Conservation (phyloP, 805 yeast species). For the Scheffersomyces stipitis region DNA sequence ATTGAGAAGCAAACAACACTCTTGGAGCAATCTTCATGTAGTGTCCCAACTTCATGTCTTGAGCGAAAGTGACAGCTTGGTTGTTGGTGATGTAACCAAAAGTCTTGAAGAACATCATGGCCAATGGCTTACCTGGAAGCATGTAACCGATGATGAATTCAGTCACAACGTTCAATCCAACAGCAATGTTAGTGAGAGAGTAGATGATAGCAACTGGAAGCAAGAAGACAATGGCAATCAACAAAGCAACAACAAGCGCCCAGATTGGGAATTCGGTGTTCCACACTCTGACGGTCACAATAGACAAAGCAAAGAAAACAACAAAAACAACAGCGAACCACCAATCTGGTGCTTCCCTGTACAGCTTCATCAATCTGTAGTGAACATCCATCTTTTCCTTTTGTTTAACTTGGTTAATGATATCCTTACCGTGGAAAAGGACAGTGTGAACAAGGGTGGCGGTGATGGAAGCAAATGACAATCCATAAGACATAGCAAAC, state of each 20-base stretch:
- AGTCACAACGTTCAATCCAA: slow-evolving; percentile 43
- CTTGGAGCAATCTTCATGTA: slow-evolving; percentile 44
- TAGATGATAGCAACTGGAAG: slow-evolving; percentile 40
- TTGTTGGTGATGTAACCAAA: slow-evolving; percentile 48
- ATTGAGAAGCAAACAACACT: slow-evolving; percentile 42
- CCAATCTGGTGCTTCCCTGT: slow-evolving; percentile 44
- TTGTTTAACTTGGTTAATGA: slow-evolving; percentile 30
- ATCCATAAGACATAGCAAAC: slow-evolving; percentile 59
- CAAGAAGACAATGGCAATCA: slow-evolving; percentile 39
- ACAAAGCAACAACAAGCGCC: slow-evolving; percentile 37
- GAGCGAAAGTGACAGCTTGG: slow-evolving; percentile 50
- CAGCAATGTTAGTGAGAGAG: slow-evolving; percentile 36
- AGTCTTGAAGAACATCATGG: slow-evolving; percentile 48
- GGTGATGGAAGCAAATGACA: slow-evolving; percentile 57
- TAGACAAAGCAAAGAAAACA: slow-evolving; percentile 33
- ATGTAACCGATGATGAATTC: slow-evolving; percentile 45
- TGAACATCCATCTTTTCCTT: slow-evolving; percentile 44
- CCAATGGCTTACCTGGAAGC: slow-evolving; percentile 49
- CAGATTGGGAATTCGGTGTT: slow-evolving; percentile 45
- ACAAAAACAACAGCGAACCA: slow-evolving; percentile 32
- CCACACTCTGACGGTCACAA: slow-evolving; percentile 40
- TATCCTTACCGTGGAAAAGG: slow-evolving; percentile 57
- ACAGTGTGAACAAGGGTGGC: slow-evolving; percentile 59
- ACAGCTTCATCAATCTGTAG: slow-evolving; percentile 53
- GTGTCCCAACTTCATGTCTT: slow-evolving; percentile 47